phyloP scores from a whole-genome alignment of 768 basidiomycete genomes.

The Phlegmacium glaucopus region DNA sequence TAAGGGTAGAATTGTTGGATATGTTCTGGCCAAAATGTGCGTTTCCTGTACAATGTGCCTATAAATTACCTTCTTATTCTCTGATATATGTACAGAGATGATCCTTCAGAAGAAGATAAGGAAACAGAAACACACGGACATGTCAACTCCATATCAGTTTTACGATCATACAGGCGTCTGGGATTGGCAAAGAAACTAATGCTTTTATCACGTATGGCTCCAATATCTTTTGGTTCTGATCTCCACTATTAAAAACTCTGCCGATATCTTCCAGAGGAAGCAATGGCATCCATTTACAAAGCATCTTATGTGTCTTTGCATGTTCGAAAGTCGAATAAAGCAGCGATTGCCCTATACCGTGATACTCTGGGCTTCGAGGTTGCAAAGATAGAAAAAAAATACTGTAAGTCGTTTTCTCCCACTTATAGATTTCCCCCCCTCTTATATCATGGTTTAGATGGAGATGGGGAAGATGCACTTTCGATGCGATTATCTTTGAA shows the following conservation, averaged over 20 bases:
- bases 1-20: constrained; percentile 88
- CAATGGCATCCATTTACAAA: constrained; percentile 86
- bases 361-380: constrained; percentile 91
- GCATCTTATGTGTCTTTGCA: constrained; percentile 86
- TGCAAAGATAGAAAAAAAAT: constrained; percentile 80
- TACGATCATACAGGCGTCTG: constrained; percentile 85
- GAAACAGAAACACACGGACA: constrained; percentile 76
- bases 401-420: constrained; percentile 60
- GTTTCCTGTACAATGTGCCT: constrained; percentile 16
- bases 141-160: constrained; percentile 94
- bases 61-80: neutral
- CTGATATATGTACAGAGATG: constrained; percentile 25
- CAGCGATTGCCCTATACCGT: constrained; percentile 83
- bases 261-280: constrained; percentile 59
- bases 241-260: neutral
- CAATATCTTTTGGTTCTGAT: neutral
- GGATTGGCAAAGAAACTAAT: constrained; percentile 94
- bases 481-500: constrained; percentile 61
- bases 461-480: constrained; percentile 85
- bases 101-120: constrained; percentile 48
- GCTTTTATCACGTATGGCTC: constrained; percentile 78
- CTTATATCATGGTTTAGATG: constrained; percentile 48
- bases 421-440: neutral
- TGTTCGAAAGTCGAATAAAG: constrained; percentile 92
- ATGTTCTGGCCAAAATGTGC: constrained; percentile 95